A percentile compares a stretch with the other conserved stretches of the same genome.
phyloP scores from a whole-genome alignment of 1,284 basidiomycete species.

The Moniliella sp. region DNA sequence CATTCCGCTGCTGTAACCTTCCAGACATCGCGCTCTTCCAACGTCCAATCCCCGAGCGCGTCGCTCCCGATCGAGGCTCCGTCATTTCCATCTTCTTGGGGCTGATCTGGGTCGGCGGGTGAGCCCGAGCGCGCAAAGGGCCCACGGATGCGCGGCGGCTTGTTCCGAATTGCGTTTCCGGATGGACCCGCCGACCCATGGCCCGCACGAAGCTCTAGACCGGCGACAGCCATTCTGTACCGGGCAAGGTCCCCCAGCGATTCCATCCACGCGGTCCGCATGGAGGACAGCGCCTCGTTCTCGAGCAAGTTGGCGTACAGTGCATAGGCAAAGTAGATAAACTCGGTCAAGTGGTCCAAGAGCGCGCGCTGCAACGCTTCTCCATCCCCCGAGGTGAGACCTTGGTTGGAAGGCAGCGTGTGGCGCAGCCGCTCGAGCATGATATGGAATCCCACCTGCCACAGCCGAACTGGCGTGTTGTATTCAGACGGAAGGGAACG shows the following conservation, averaged over 20 bases:
- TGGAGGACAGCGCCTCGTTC: conserved; percentile 49
- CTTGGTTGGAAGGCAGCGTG: conserved; percentile 41
- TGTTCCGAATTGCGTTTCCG: conserved; percentile 4
- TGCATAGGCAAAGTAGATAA: conserved; percentile 80
- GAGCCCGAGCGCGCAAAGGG: background rate
- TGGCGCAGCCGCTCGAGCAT: conserved; percentile 70
- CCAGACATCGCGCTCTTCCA: conserved; percentile 85
- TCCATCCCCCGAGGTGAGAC: conserved; percentile 2
- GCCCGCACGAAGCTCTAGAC: conserved; percentile 7
- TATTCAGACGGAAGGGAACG: conserved; percentile 75
- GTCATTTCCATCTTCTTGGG: background rate
- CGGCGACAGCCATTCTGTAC: conserved; percentile 74
- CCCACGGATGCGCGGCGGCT: background rate
- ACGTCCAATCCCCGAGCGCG: conserved; percentile 62
- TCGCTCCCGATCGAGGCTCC: conserved; percentile 48
- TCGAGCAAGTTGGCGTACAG: conserved; percentile 79
- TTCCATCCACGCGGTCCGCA: conserved; percentile 73
- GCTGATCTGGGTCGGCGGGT: background rate
- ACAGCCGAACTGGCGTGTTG: conserved; percentile 76
- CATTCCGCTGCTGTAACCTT: conserved; percentile 67
- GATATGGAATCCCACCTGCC: conserved; percentile 73
- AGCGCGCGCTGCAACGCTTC: conserved; percentile 14
- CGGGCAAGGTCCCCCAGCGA: conserved; percentile 82
- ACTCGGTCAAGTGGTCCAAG: conserved; percentile 59
- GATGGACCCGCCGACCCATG: conserved; percentile 1